Conservation (phyloP, 2,329 filamentous ascomycete genomes). For the Fusarium transvaalense region DNA sequence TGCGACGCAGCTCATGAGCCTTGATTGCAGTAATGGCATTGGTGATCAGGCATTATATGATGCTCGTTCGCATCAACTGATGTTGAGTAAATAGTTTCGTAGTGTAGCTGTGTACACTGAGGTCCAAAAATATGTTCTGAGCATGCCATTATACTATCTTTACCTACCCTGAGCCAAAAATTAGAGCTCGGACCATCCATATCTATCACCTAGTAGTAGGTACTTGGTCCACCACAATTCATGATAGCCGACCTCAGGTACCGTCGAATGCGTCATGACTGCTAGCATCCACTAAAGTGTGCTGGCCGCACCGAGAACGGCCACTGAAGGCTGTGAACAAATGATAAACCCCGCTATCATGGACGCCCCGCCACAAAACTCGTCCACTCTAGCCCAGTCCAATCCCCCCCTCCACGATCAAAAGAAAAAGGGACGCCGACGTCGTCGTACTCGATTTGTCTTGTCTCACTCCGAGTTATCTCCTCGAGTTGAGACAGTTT, state of each 20-base stretch:
- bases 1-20: slow-evolving; percentile 45
- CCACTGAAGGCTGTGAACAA: slow-evolving; percentile 17
- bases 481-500: slow-evolving; percentile 27
- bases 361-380: slow-evolving; percentile 50
- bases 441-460: slow-evolving; percentile 16
- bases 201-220: not conserved
- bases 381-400: slow-evolving; percentile 8
- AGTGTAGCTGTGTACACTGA: slow-evolving; percentile 4
- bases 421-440: slow-evolving; percentile 22
- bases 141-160: not conserved
- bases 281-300: slow-evolving; percentile 10
- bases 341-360: slow-evolving; percentile 43
- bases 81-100: not conserved
- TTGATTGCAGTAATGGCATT: slow-evolving; percentile 51
- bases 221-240: slow-evolving; percentile 40
- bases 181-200: slow-evolving; percentile 41
- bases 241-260: slow-evolving; percentile 36
- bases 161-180: slow-evolving; percentile 17
- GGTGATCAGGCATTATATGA: slow-evolving; percentile 48
- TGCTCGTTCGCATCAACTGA: slow-evolving; percentile 34
- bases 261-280: slow-evolving; percentile 40
- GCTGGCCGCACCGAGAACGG: slow-evolving; percentile 36
- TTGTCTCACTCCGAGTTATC: slow-evolving; percentile 37
- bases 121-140: slow-evolving; percentile 1
- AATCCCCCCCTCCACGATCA: slow-evolving; percentile 31